Percentiles rank a stretch among this genome's conserved stretches.
Conservation (phyloP, 2,329 filamentous ascomycete species). For the Rhinocladiella mackenziei region DNA sequence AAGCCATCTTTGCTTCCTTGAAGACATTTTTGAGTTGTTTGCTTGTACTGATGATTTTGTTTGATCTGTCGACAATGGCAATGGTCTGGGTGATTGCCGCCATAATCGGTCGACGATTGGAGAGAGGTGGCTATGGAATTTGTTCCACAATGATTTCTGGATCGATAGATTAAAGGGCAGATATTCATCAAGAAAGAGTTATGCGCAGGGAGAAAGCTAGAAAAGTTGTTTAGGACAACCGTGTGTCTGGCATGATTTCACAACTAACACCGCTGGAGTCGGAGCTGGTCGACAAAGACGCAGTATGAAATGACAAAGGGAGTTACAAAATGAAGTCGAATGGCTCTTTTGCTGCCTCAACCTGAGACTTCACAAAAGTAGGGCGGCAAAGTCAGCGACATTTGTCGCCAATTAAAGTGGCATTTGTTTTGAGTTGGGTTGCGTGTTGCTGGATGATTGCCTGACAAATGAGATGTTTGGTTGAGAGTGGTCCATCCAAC, state of each 20-base stretch:
- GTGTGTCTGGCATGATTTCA: background rate
- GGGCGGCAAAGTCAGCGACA: slow-evolving; percentile 21
- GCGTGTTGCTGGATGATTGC: slow-evolving; percentile 24
- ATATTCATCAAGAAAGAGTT: background rate
- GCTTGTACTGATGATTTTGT: slow-evolving; percentile 85
- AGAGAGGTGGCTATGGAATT: background rate
- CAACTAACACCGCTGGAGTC: slow-evolving; percentile 24
- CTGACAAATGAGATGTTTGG: background rate
- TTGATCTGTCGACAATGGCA: slow-evolving; percentile 85
- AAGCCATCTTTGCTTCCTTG: slow-evolving; percentile 84
- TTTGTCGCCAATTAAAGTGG: slow-evolving; percentile 22
- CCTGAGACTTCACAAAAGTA: slow-evolving; percentile 7
- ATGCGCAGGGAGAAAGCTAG: background rate
- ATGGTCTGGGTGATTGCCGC: slow-evolving; percentile 63
- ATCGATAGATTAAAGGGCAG: background rate
- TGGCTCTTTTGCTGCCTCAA: slow-evolving; percentile 8
- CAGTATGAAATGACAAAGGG: background rate
- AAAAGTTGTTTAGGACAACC: background rate
- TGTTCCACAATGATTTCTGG: background rate
- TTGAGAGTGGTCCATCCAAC: slow-evolving; percentile 2
- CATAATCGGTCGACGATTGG: slow-evolving; percentile 20
- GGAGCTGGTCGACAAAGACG: slow-evolving; percentile 22
- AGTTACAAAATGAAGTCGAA: slow-evolving; percentile 6
- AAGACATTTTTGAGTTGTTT: slow-evolving; percentile 87
- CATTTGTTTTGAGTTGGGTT: slow-evolving; percentile 17